Evolutionary conservation across 108 stramenopile species (phyloP).

Genomic region (Cyclotella sp.): DNA sequence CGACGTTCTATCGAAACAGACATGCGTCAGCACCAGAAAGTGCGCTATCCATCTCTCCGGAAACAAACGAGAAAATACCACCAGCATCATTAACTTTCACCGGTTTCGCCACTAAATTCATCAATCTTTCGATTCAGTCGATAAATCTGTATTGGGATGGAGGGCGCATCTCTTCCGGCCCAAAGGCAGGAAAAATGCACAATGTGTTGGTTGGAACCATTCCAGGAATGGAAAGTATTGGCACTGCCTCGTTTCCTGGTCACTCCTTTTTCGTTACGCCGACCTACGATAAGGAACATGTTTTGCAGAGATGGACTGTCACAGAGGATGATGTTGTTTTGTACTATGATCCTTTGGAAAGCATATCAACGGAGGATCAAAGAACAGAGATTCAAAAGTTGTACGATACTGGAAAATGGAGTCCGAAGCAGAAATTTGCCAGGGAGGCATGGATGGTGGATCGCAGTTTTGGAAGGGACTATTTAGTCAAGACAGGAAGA

Average conservation of each 20-base stretch:
- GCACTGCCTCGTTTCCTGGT: conserved; percentile 80
- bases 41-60: background rate
- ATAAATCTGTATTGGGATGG: conserved; percentile 85
- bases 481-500: conserved; percentile 63
- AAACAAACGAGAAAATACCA: conserved; percentile 30
- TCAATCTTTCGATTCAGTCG: conserved; percentile 71
- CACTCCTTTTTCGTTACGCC: conserved; percentile 78
- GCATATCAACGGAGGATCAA: conserved; percentile 57
- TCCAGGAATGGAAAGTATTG: conserved; percentile 78
- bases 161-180: conserved; percentile 39
- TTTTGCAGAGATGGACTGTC: conserved; percentile 70
- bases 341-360: conserved; percentile 69
- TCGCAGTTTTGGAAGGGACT: conserved; percentile 70
- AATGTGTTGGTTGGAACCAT: conserved; percentile 69
- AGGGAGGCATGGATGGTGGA: conserved; percentile 72
- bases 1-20: conserved; percentile 31
- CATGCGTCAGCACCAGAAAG: background rate
- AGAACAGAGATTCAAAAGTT: conserved; percentile 55
- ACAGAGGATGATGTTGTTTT: conserved; percentile 77
- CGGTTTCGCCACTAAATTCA: conserved; percentile 86
- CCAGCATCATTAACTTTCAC: conserved; percentile 74
- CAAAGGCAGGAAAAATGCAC: conserved; percentile 58
- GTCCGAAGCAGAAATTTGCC: conserved; percentile 25
- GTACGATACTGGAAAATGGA: conserved; percentile 27
- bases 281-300: conserved; percentile 63